phyloP scores from a whole-genome alignment of 2,329 filamentous ascomycete species.

The Epichloe scottii region DNA sequence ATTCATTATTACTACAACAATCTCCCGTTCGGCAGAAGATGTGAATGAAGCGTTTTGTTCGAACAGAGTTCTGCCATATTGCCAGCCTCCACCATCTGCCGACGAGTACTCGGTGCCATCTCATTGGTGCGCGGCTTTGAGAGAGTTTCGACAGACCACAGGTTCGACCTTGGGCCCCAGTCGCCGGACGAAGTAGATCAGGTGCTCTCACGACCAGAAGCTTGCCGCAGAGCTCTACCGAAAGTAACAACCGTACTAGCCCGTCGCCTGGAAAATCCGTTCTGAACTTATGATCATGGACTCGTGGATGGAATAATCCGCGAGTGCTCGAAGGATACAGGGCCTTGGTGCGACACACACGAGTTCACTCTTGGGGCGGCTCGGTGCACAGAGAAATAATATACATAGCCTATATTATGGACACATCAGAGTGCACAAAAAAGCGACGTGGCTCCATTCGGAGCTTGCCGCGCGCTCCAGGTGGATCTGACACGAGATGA shows the following conservation, averaged over 20 bases:
- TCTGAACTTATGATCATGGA: neutral
- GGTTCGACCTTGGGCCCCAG: no score
- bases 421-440: neutral
- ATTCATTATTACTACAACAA: neutral
- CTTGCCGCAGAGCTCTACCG: neutral
- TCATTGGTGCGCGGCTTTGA: neutral
- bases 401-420: no score
- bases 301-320: neutral
- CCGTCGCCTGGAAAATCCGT: no score
- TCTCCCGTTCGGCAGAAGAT: neutral
- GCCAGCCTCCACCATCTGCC: neutral
- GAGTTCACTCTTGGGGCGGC: neutral
- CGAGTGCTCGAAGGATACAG: constrained; percentile 1
- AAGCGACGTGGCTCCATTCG: constrained; percentile 7
- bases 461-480: constrained; percentile 3
- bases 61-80: neutral
- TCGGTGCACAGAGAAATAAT: neutral
- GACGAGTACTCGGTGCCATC: neutral
- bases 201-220: neutral
- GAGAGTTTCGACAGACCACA: no score
- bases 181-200: neutral
- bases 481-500: constrained; percentile 3
- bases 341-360: neutral
- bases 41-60: neutral
- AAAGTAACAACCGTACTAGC: neutral